phyloP scores from a whole-genome alignment of 1,284 basidiomycete genomes.

The Rhodotorula sp. region DNA sequence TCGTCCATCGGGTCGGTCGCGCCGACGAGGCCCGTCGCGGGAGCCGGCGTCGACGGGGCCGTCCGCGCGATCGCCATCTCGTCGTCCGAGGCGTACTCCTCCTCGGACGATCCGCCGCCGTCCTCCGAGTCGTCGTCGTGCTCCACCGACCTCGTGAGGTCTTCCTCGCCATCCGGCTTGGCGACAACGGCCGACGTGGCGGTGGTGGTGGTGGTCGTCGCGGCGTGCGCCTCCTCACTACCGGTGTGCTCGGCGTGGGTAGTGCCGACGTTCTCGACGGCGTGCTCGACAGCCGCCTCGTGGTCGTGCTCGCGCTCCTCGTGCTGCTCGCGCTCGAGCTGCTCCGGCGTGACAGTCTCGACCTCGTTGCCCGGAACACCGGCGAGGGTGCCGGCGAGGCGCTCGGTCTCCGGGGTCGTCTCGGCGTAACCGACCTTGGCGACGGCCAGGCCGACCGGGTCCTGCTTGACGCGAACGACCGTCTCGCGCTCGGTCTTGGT shows the following conservation, averaged over 20 bases:
- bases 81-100: conserved; percentile 33
- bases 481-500: conserved; percentile 24
- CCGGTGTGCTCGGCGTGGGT: neutral
- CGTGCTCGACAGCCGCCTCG: neutral
- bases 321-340: conserved; percentile 4
- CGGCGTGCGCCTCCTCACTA: neutral
- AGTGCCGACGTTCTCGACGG: neutral
- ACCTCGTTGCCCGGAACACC: conserved; percentile 17
- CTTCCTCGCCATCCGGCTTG: neutral
- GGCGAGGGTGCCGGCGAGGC: conserved; percentile 14
- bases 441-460: conserved; percentile 36
- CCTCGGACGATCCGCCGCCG: conserved; percentile 37
- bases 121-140: conserved; percentile 32
- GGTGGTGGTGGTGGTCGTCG: neutral
- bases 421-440: conserved; percentile 31
- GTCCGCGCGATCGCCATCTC: conserved; percentile 27
- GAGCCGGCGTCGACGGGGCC: conserved; percentile 17
- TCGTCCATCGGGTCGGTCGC: neutral
- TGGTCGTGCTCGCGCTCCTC: conserved; percentile 1
- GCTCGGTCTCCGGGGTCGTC: neutral
- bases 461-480: conserved; percentile 7
- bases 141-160: neutral
- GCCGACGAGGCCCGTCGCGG: neutral
- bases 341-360: conserved; percentile 2
- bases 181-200: neutral